These are phyloP conservation scores for Mucor plumbeus DNA, from an alignment of 371 early-diverging fungal species.

Conservation along the genomic window DNA sequence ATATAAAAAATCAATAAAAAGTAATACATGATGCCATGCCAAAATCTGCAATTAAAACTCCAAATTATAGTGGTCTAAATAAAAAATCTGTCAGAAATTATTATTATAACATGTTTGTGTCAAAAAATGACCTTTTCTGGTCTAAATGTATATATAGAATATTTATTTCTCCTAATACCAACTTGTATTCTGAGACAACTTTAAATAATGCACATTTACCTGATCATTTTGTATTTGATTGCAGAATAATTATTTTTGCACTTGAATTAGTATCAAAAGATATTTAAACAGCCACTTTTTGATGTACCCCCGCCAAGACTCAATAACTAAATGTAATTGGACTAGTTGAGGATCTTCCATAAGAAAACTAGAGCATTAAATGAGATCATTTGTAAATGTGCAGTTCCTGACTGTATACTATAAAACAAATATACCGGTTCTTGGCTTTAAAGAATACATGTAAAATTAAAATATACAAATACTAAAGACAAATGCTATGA, in stretches of 20 bases:
- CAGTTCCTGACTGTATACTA: too few species aligned
- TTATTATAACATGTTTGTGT: background rate
- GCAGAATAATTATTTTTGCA: background rate
- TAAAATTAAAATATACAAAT: too few species aligned
- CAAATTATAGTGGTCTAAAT: background rate
- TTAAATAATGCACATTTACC: background rate
- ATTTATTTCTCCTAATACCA: background rate
- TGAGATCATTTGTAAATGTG: background rate
- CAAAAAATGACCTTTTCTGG: background rate
- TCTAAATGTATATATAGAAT: background rate
- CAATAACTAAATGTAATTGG: background rate
- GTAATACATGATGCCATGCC: background rate
- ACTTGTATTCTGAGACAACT: background rate
- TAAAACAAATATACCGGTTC: background rate
- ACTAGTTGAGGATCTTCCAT: background rate
- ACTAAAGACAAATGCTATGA: too few species aligned
- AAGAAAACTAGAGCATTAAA: background rate
- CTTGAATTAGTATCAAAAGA: background rate
- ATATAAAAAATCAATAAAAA: background rate
- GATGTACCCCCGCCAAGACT: background rate
- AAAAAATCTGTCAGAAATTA: background rate
- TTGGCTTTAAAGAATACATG: background rate
- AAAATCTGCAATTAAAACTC: background rate
- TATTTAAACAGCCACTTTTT: background rate
- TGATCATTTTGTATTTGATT: background rate